A percentile compares a stretch with the other conserved stretches of the same genome.
Conservation (phyloP, 768 basidiomycete genomes). For the Phlegmacium glaucopus region DNA sequence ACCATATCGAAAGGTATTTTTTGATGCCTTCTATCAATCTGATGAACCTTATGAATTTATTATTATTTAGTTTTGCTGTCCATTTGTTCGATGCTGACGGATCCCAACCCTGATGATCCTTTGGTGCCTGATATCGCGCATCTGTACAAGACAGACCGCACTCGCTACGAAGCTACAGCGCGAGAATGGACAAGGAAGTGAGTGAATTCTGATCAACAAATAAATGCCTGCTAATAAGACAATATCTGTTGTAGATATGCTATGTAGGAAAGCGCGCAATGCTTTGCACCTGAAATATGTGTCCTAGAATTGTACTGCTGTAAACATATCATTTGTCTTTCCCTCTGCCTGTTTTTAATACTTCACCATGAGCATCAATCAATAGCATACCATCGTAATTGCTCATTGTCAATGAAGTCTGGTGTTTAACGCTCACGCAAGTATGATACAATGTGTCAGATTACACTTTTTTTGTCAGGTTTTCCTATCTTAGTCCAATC, state of each 20-base stretch:
- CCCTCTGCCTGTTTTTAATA: constrained; percentile 26
- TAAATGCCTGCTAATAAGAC: too few species aligned
- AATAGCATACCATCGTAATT: constrained; percentile 17
- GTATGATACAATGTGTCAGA: too few species aligned
- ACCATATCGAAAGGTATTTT: constrained; percentile 94
- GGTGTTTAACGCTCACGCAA: not conserved
- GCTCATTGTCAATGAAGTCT: not conserved
- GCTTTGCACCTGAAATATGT: constrained; percentile 19
- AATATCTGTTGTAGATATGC: constrained; percentile 35
- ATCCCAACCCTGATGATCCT: constrained; percentile 99
- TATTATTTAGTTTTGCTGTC: constrained; percentile 75
- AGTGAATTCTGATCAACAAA: constrained; percentile 23
- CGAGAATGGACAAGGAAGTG: constrained; percentile 99
- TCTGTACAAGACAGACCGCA: constrained; percentile 98
- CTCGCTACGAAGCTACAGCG: constrained; percentile 96
- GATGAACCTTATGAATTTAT: constrained; percentile 2
- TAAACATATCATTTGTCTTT: constrained; percentile 30
- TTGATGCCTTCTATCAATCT: constrained; percentile 1
- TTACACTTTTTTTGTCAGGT: too few species aligned
- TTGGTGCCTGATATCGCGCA: constrained; percentile 98
- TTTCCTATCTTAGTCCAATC: too few species aligned
- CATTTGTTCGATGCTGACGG: constrained; percentile 99
- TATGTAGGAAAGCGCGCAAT: constrained; percentile 41
- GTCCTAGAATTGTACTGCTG: constrained; percentile 28
- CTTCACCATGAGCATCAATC: constrained; percentile 20